Evolutionary conservation across 148 eudicot species (phyloP).

Genomic region (Pouteria glomerata): DNA sequence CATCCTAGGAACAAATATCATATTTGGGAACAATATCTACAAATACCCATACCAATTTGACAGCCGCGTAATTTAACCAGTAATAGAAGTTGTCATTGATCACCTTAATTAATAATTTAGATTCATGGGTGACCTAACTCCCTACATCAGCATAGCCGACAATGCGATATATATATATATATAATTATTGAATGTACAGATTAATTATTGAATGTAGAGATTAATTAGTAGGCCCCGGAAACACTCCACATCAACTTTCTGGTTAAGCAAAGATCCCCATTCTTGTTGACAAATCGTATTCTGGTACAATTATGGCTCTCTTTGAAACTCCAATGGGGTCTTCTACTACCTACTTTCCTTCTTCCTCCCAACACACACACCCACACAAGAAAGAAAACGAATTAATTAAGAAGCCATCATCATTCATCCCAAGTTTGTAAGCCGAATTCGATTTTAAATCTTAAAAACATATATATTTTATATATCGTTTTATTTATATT

Average conservation of each 20-base stretch:
- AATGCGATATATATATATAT: no score
- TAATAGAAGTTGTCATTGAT: neutral
- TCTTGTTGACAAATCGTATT: constrained; percentile 35
- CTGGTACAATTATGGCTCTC: constrained; percentile 9
- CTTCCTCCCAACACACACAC: no score
- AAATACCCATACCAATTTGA: neutral
- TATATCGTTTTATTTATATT: no score
- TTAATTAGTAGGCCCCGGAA: constrained; percentile 23
- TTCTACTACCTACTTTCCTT: neutral
- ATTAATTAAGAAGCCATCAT: no score
- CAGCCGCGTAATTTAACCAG: neutral
- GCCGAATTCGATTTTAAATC: no score
- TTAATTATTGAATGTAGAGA: constrained; percentile 24
- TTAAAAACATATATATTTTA: no score
- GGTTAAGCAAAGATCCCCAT: constrained; percentile 30
- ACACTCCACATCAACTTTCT: constrained; percentile 24
- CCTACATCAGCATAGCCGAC: constrained; percentile 27
- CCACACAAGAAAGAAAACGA: no score
- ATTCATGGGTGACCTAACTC: constrained; percentile 27
- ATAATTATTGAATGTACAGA: constrained; percentile 23
- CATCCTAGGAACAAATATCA: no score
- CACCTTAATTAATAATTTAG: neutral
- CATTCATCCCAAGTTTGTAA: no score
- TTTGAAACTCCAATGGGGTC: neutral
- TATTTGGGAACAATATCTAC: neutral